Conservation (phyloP, 169 alveolate genomes). For the Eimeria necatrix region DNA sequence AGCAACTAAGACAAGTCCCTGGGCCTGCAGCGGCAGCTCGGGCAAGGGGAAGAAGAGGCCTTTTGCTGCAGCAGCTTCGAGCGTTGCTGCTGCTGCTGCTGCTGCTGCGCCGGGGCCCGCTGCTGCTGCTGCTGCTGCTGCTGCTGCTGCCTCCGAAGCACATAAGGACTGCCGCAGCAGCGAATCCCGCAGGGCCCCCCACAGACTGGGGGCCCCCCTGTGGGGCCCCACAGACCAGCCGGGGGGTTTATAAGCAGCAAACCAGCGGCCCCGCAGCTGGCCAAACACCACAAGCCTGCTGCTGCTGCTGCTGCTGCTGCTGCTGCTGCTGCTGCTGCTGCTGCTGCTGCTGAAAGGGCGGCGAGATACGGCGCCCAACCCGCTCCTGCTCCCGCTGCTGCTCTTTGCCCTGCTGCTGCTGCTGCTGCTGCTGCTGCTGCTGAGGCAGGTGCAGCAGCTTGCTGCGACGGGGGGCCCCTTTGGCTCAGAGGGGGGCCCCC, state of each 20-base stretch:
- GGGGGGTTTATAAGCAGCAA: not conserved
- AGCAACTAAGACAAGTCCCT: not conserved
- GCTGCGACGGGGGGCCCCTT: too few species aligned
- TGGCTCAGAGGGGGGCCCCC: too few species aligned
- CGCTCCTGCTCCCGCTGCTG: not conserved
- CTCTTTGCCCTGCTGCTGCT: not conserved
- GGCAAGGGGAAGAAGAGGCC: not conserved
- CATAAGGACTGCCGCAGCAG: not conserved
- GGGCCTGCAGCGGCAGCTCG: not conserved
- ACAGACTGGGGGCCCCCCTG: not conserved
- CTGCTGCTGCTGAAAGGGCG: not conserved
- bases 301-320: slow-evolving; percentile 34
- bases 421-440: slow-evolving; percentile 29
- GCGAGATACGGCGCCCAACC: not conserved
- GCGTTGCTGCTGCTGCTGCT: too few species aligned
- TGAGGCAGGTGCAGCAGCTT: too few species aligned
- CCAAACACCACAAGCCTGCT: not conserved
- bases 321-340: slow-evolving; percentile 52
- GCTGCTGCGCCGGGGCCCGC: not conserved
- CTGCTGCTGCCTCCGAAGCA: not conserved
- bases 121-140: slow-evolving; percentile 4
- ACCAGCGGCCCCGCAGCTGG: not conserved
- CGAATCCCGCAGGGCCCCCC: not conserved
- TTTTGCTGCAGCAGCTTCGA: too few species aligned
- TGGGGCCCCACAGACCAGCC: slow-evolving; percentile 1